Base-by-base conservation (phyloP, 306 rosid species). In the Vicia villosa region DNA sequence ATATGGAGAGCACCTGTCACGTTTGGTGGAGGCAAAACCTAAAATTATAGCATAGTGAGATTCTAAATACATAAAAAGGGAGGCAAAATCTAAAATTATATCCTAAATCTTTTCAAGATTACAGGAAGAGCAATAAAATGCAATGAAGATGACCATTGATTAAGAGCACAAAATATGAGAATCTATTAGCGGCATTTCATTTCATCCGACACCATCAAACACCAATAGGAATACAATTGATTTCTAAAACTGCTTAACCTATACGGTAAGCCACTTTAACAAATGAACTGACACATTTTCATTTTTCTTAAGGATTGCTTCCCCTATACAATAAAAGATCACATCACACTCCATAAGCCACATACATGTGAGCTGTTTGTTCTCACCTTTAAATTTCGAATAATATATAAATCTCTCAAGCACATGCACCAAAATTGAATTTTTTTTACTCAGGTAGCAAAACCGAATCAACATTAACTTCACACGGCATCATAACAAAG, bases 1-100 rank as follows among this genome's bases (percentile, higher is more conserved):
- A 91, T 94, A 73, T 94, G 97, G 74, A 94, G 97, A 15, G 96
- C 96, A 54, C 99, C 99, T 1, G 99, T 91, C 80, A 91, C 97
- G 49, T 91, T 94, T 11, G 99, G 97, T 58, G 99, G 99, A 5
- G 99, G 99, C 72, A 94, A 78, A 70, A 87, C 96, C 99, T 94
- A 84, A 75, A 69, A 79, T 42, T 37, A 63, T 64, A 58, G 54
- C 52, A 58, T 14, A 26, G 46, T 46, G 21, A 32, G 17, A 32
- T 51, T 72, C 41, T 41, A 10, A 5, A 72, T 14, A 51, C 37
- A 37, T 20, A 70, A 77, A 69, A 20, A 34, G 19, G 24, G n/a
- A 55, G 30, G 5, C n/a, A 63, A 41, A 51, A n/a, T 22, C 26
- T 22, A 22, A 22, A 22, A 22, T 22, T 22, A 22, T 22, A 22